Evolutionary conservation across 352 stramenopile species (phyloP).

Genomic region (Globisporangium heterothallicum): DNA sequence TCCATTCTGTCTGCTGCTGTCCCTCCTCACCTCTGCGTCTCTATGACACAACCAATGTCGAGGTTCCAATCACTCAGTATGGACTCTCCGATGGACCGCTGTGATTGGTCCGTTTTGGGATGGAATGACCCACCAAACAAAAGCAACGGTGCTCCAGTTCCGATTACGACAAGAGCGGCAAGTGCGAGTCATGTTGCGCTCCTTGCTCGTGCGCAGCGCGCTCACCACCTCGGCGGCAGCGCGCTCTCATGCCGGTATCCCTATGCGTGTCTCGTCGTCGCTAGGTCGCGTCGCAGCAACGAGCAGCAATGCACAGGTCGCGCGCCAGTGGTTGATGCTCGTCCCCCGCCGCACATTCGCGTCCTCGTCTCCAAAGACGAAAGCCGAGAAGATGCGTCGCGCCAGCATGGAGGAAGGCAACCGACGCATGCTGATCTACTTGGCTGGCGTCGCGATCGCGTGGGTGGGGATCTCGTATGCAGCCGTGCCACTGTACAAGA

Average conservation of each 20-base stretch:
- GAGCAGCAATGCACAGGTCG: constrained; percentile 6
- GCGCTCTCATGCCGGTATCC: background rate
- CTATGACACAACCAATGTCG: too few relatives aligned
- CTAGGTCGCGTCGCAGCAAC: background rate
- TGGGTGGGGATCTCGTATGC: constrained; percentile 95
- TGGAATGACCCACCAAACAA: constrained; percentile 29
- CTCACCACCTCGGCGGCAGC: background rate
- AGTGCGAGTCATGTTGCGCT: constrained; percentile 14
- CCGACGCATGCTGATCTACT: constrained; percentile 90
- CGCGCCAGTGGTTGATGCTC: constrained; percentile 6
- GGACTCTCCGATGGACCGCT: background rate
- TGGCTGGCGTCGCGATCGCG: constrained; percentile 88
- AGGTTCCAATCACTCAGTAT: background rate
- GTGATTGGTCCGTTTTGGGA: constrained; percentile 19
- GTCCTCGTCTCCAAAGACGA: constrained; percentile 30
- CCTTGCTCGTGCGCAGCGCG: constrained; percentile 6
- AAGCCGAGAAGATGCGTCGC: constrained; percentile 38
- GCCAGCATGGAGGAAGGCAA: constrained; percentile 84
- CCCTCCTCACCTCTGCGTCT: too few relatives aligned
- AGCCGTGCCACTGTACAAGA: constrained; percentile 98
- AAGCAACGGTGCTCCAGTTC: constrained; percentile 17
- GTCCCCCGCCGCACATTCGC: constrained; percentile 36
- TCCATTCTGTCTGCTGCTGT: too few relatives aligned
- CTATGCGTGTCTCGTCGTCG: background rate
- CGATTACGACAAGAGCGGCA: background rate